Evolutionary conservation across 345 rosid species (phyloP).

Genomic region (Citrus australasica): DNA sequence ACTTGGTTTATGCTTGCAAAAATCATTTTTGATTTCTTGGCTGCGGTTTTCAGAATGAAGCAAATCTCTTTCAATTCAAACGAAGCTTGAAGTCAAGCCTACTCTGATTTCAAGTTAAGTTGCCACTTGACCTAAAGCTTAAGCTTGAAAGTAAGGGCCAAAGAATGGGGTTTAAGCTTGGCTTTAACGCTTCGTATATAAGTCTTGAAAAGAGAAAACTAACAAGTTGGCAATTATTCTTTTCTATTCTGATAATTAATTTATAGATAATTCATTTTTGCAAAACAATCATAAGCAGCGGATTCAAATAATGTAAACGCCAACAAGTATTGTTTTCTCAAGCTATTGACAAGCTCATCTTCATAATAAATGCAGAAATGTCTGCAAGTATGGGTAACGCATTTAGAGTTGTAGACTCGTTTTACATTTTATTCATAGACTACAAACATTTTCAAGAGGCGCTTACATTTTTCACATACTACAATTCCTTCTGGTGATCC

Average conservation of each 20-base stretch:
- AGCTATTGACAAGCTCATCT: neutral
- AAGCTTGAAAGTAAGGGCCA: neutral
- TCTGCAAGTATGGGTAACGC: neutral
- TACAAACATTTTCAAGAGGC: conserved; percentile 54
- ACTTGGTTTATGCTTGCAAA: too few species aligned
- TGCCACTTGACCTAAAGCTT: neutral
- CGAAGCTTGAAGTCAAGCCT: neutral
- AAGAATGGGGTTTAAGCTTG: too few species aligned
- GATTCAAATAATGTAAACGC: neutral
- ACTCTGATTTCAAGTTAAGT: neutral
- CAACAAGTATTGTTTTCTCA: neutral
- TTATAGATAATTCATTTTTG: neutral
- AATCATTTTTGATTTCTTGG: too few species aligned
- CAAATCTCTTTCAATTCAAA: neutral
- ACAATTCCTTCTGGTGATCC: conserved; percentile 22
- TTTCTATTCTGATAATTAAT: neutral
- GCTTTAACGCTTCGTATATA: neutral
- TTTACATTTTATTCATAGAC: conserved; percentile 42
- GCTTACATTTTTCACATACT: conserved; percentile 58
- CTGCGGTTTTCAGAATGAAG: neutral
- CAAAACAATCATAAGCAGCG: neutral
- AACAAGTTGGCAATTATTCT: neutral
- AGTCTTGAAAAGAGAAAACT: neutral
- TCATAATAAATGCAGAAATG: neutral
- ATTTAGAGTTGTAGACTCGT: neutral